phyloP scores from a whole-genome alignment of 306 rosid genomes.

The Dalbergia cultrata region DNA sequence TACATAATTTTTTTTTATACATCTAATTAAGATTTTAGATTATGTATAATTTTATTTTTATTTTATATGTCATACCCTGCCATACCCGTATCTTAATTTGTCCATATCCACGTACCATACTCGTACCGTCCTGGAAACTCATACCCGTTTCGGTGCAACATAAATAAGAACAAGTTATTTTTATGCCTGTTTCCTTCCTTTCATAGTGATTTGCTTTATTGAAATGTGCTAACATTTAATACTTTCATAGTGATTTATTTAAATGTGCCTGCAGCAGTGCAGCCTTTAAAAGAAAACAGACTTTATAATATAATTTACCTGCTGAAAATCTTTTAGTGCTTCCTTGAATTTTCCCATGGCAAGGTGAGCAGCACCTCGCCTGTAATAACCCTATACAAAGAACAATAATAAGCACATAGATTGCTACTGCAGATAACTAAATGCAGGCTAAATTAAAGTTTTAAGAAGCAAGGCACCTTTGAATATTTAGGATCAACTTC shows the following conservation, averaged over 20 bases:
- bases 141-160: too few species aligned
- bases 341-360: conserved; percentile 97
- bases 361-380: conserved; percentile 95
- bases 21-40: too few species aligned
- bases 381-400: conserved; percentile 83
- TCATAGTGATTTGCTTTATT: not conserved
- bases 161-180: conserved; percentile 22
- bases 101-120: too few species aligned
- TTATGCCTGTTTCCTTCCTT: not conserved
- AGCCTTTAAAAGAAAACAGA: conserved; percentile 7
- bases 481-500: conserved; percentile 93
- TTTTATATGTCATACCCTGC: too few species aligned
- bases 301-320: conserved; percentile 57
- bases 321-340: conserved; percentile 95
- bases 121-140: too few species aligned
- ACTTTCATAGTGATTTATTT: not conserved
- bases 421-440: conserved; percentile 27
- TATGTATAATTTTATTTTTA: too few species aligned
- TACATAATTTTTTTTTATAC: too few species aligned
- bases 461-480: conserved; percentile 63
- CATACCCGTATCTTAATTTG: too few species aligned
- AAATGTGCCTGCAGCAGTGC: not conserved
- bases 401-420: conserved; percentile 46
- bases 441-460: conserved; percentile 30
- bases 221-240: not conserved